Evolutionary conservation across 2,329 filamentous ascomycete genomes (phyloP).

Genomic region (Pyricularia sp.): DNA sequence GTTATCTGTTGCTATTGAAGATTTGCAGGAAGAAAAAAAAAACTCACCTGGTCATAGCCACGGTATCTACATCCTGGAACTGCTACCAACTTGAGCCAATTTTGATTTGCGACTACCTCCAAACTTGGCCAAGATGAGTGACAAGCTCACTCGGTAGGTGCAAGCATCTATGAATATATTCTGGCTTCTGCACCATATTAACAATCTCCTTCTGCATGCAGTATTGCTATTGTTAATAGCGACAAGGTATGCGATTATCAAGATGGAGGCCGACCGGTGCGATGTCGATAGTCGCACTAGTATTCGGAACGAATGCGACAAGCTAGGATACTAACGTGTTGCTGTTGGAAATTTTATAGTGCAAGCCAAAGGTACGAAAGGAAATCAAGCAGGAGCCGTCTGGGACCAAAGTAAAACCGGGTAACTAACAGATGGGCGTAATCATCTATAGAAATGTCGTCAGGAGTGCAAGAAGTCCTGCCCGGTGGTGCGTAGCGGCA

Average conservation of each 20-base stretch:
- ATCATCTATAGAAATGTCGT: conserved; percentile 64
- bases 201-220: conserved; percentile 20
- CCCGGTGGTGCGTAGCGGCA: conserved; percentile 91
- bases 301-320: not conserved
- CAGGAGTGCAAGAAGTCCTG: conserved; percentile 99
- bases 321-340: conserved; percentile 2
- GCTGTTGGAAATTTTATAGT: conserved; percentile 31
- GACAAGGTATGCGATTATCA: conserved; percentile 61
- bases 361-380: conserved; percentile 62
- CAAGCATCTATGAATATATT: conserved; percentile 13
- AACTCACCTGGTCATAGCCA: not conserved
- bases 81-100: not conserved
- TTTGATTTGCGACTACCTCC: not conserved
- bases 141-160: conserved; percentile 49
- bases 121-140: conserved; percentile 51
- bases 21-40: not conserved
- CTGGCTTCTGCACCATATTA: not conserved
- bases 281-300: not conserved
- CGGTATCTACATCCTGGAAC: not conserved
- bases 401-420: not conserved
- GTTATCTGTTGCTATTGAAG: not conserved
- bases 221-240: conserved; percentile 96
- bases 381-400: conserved; percentile 12
- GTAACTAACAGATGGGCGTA: not conserved
- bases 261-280: not conserved